Evolutionary conservation across 2,329 filamentous ascomycete genomes (phyloP), one percentile per base, ranked within the genome.

Genomic region (Fusarium nisikadoi): DNA sequence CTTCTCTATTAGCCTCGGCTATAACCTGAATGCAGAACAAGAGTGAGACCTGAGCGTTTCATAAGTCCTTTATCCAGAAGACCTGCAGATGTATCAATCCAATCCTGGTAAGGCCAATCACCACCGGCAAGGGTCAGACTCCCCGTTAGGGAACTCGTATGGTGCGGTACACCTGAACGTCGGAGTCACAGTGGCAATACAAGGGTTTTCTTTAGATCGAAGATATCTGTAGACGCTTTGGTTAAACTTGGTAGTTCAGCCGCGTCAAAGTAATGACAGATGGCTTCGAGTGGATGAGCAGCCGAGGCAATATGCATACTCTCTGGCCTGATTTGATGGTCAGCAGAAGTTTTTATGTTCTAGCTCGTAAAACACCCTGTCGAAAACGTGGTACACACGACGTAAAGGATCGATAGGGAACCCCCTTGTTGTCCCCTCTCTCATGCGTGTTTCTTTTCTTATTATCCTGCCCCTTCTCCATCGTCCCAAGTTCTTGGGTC

Each of bases 401-500:
- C 59, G 50, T 19, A 25, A 20, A 31, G 39, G 49, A 50, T n/a
- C 31, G 14, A 50, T 25, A 33, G 35, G 11, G 4, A 17, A 38
- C 23, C 46, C 55, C 46, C 46, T 60, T n/a, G 38, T 1, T 17
- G 3, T 8, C 43, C 31, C 38, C 62, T 62, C 52, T 64, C 50
- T 35, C 9, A 23, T 67, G 38, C 39, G 31, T 43, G 16, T 61
- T 29, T 33, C 19, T 38, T 62, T 55, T 67, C 65, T 73, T 72
- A 65, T 71, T 66, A 69, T 49, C 54, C 46, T 38, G 62, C 54
- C 41, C 45, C 20, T 25, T 53, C 54, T 58, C 50, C 50, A 41
- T 65, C 61, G 38, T 50, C 36, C 53, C 62, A 59, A 58, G 41
- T 53, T 56, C 50, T 53, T 52, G 70, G 72, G 62, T 33, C 42